Base-by-base conservation (phyloP, 371 early-diverging fungal genomes). In the Chytridium lagenaria region DNA sequence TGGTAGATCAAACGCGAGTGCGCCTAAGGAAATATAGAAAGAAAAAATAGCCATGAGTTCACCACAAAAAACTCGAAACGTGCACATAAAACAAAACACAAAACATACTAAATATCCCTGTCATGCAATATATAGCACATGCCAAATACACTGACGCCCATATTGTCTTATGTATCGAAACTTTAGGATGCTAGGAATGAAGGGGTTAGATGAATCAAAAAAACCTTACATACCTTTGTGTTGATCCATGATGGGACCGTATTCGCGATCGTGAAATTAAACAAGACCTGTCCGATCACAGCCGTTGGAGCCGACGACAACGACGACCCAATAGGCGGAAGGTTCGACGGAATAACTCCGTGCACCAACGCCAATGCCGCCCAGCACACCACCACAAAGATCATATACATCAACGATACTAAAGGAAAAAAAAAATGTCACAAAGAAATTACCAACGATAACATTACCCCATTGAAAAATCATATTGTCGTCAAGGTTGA, bases 201-300 rank as follows among this genome's bases (percentile, higher is more conserved):
- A 19, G 23, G 19, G 44, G 44, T 44, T 19, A 44, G 19, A 44
- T 44, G 28, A 23, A 28, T 7, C 50, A 50, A 66, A 28, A 66
- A 66, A 37, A 68, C 1, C 1, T 26, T 10, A 10, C 49, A 31
- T 37, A 81, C 81, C 75, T 78, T 83, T 15, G 80, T 78, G 64
- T 85, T 85, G 26, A 85, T 72, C 85, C 85, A 85, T 23, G 79
- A 79, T n/a, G 85, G 85, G 28, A 85, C 72, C 36, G 82, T 82
- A 67, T 82, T 83, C 33, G 81, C 85, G 49, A 85, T 50, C 0
- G 85, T 80, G 50, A 77, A 84, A 71, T 81, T 85, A 67, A 82
- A 85, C 65, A 85, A 74, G 36, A 85, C 81, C 23, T 69, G 74
- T 7, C 83, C 85, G 19, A 85, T 72, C 26, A 78, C 81, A 1